Percentiles rank a stretch among this genome's conserved stretches.
Conservation (phyloP, 2,329 filamentous ascomycete genomes). For the Gaeumannomyces tritici region DNA sequence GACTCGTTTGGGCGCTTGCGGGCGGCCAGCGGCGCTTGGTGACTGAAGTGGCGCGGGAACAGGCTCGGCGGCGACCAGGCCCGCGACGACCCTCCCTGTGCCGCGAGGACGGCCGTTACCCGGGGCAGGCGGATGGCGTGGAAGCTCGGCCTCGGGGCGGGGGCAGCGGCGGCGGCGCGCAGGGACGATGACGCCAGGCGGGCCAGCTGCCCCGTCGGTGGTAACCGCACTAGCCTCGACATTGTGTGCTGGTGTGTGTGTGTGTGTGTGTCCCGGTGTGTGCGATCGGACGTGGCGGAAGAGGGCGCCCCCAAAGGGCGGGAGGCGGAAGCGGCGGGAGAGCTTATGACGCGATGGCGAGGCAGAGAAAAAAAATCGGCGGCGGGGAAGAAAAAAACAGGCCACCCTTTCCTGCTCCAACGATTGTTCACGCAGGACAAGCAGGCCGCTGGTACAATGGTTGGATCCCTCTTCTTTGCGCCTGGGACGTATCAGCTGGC, state of each 20-base stretch:
- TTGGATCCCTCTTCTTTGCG: background rate
- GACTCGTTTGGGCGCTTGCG: background rate
- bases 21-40: slow-evolving; percentile 6
- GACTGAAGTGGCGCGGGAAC: background rate
- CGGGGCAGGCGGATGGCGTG: slow-evolving; percentile 11
- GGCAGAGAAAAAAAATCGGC: background rate
- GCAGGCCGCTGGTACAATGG: background rate
- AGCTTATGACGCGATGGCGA: background rate
- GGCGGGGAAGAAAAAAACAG: background rate
- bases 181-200: slow-evolving; percentile 15
- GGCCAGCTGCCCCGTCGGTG: slow-evolving; percentile 15
- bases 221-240: slow-evolving; percentile 15
- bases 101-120: slow-evolving; percentile 1
- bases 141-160: slow-evolving; percentile 13
- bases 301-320: slow-evolving; percentile 7
- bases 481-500: background rate
- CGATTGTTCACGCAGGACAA: background rate
- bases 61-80: slow-evolving; percentile 3
- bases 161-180: slow-evolving; percentile 12
- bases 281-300: background rate
- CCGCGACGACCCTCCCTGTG: background rate
- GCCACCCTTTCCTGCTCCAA: background rate
- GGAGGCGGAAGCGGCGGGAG: background rate
- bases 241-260: slow-evolving; percentile 12
- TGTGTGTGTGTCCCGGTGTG: background rate